Base-by-base conservation (phyloP, 768 basidiomycete genomes). In the Mycena rosella region DNA sequence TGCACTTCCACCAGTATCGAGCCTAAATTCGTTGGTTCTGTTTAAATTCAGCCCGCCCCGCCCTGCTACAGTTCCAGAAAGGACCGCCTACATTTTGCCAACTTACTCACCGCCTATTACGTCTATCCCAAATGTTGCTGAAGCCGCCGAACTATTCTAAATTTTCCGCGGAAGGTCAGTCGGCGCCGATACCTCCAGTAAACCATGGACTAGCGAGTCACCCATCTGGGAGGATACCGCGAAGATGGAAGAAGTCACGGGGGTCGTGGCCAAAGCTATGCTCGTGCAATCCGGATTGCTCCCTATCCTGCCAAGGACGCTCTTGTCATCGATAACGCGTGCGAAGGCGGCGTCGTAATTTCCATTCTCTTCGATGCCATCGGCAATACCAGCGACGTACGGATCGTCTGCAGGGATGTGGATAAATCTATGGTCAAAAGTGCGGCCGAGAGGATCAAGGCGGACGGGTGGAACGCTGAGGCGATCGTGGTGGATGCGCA, bases 241-340 rank as follows among this genome's bases (percentile, higher is more conserved):
- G 15, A 57, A 51, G 26, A 69, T 69, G 68, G 68, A 69, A 13
- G 62, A 60, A 40, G 49, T 69, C 24, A 64, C 68, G 18, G 58
- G 57, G 3, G 8, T 48, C 14, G 36, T 63, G 0, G 68, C 68
- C 1, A 58, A 47, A 6, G 68, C 58, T 0, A 53, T 69, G 57
- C 42, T 69, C 1, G 51, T 49, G 1, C 52, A 64, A 38, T 30
- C 63, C 4, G 68, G 68, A 2, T 52, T 69, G 13, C 62, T 64
- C 26, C 68, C 68, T 15, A 49, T 17, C 36, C 58, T 63, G 51
- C 62, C 27, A 29, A 26, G 22, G 24, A 44, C 26, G 63, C 68
- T 6, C 17, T 60, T 26, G 45, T 69, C 6, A 58, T 69, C 34
- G 68, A 69, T 20, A 69, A 69, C 29, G 68, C 62, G 11, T 63